Conservation (phyloP, 345 rosid species). For the Rhizophora mangle region DNA sequence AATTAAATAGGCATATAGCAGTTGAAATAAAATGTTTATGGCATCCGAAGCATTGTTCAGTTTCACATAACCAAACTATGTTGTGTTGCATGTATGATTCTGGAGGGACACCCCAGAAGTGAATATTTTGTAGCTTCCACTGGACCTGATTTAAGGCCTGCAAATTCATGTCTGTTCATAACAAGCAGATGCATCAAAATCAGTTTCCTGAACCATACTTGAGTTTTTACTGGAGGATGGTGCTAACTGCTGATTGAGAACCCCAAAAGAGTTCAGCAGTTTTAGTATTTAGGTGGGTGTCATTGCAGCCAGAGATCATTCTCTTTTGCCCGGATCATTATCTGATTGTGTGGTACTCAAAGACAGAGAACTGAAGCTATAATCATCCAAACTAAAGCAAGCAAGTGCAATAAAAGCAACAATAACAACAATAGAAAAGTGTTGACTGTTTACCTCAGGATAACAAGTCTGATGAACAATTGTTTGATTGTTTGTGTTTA, state of each 20-base stretch:
- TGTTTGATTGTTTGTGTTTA: slow-evolving; percentile 40
- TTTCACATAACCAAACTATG: background rate
- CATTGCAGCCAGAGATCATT: background rate
- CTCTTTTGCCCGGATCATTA: too few relatives aligned
- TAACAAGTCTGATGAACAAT: slow-evolving; percentile 37
- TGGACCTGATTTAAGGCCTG: background rate
- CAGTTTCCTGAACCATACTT: background rate
- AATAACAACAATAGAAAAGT: background rate
- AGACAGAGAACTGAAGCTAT: background rate
- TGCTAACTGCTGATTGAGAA: background rate
- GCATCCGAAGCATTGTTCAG: background rate
- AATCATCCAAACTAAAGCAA: too few relatives aligned
- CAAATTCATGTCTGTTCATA: background rate
- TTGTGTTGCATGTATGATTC: background rate
- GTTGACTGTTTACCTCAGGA: slow-evolving; percentile 21
- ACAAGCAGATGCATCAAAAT: background rate
- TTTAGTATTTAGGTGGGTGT: background rate
- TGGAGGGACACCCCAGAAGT: background rate
- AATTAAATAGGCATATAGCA: too few relatives aligned
- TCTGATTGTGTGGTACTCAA: too few relatives aligned
- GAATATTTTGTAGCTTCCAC: background rate
- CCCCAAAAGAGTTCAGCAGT: background rate
- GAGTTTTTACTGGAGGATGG: background rate
- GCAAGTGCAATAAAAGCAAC: background rate
- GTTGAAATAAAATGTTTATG: background rate